Percentiles rank a stretch among this genome's conserved stretches.
Evolutionary conservation across 352 stramenopile genomes (phyloP).

Genomic region (Globisporangium okanoganense): DNA sequence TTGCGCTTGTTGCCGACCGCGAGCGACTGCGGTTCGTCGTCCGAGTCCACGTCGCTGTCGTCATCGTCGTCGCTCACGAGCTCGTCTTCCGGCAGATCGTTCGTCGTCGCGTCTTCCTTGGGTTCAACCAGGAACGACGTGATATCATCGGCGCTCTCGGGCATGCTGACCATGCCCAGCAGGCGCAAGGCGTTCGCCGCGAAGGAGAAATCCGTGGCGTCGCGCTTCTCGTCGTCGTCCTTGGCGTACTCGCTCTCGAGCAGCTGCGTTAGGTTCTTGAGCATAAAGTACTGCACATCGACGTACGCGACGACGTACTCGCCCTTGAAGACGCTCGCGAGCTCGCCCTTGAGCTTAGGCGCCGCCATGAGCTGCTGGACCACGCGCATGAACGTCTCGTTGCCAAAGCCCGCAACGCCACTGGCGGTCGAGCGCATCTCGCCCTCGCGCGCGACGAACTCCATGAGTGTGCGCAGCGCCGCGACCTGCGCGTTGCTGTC

Average conservation of each 20-base stretch:
- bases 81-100: constrained; percentile 26
- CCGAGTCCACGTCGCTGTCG: constrained; percentile 34
- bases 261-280: constrained; percentile 67
- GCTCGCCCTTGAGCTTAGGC: constrained; percentile 74
- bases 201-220: constrained; percentile 44
- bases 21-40: constrained; percentile 23
- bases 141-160: constrained; percentile 54
- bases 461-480: constrained; percentile 86
- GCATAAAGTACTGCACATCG: constrained; percentile 88
- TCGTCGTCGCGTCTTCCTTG: constrained; percentile 12
- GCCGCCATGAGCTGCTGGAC: constrained; percentile 60
- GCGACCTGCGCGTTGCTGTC: constrained; percentile 71
- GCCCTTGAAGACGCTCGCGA: constrained; percentile 82
- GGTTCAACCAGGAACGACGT: constrained; percentile 64
- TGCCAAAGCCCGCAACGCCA: constrained; percentile 54
- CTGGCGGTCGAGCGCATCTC: constrained; percentile 34
- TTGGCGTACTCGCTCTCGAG: constrained; percentile 31
- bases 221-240: constrained; percentile 34
- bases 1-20: constrained; percentile 51
- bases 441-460: constrained; percentile 79
- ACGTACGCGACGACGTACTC: constrained; percentile 81
- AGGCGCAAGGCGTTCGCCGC: constrained; percentile 65
- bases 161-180: constrained; percentile 74
- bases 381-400: constrained; percentile 81
- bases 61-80: constrained; percentile 45